Conservation (phyloP, 257 asterid species). For the Nicotiana paniculata region DNA sequence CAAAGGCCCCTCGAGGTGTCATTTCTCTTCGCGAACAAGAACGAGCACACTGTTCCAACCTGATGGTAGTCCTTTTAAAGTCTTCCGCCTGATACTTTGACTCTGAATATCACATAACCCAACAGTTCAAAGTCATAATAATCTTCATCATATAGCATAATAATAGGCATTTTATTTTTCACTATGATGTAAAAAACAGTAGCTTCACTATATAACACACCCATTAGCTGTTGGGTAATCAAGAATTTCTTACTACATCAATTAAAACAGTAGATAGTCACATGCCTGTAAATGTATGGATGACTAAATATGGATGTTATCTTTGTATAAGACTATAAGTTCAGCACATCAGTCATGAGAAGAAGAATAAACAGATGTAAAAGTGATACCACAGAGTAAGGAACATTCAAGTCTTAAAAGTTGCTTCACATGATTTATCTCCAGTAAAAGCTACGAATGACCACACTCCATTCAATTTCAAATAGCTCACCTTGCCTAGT, state of each 20-base stretch:
- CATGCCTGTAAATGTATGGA: neutral
- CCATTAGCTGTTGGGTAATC: neutral
- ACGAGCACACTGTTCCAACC: slow-evolving; percentile 75
- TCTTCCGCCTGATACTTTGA: slow-evolving; percentile 61
- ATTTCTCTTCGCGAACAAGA: slow-evolving; percentile 62
- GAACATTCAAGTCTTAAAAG: neutral
- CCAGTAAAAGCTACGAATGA: neutral
- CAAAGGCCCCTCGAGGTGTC: slow-evolving; percentile 73
- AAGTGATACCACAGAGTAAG: neutral
- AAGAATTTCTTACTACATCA: neutral
- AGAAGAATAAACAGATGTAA: neutral
- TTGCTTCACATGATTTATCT: neutral
- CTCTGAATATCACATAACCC: slow-evolving; percentile 35
- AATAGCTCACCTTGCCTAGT: slow-evolving; percentile 46
- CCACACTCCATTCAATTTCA: slow-evolving; percentile 13
- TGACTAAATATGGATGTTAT: neutral
- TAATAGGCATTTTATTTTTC: neutral
- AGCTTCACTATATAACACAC: neutral
- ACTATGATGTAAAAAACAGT: neutral
- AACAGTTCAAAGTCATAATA: neutral
- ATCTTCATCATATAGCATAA: neutral
- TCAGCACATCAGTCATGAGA: neutral
- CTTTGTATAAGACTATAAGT: neutral
- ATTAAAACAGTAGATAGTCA: neutral
- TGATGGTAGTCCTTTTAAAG: slow-evolving; percentile 67